Evolutionary conservation across 1,139 yeast genomes (phyloP).

Genomic region (Yamadazyma membranifaciens): DNA sequence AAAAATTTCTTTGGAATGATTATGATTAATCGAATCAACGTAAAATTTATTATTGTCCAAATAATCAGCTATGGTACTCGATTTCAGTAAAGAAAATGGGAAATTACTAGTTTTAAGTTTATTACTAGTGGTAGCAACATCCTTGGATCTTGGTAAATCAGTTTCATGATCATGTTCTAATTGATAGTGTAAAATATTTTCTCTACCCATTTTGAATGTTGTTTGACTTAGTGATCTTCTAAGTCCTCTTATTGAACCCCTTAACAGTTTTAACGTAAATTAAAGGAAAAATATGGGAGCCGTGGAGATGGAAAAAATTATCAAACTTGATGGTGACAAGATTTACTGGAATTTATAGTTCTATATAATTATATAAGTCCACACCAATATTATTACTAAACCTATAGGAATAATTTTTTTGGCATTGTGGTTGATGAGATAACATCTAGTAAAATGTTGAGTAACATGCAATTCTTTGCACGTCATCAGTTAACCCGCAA

Average conservation of each 20-base stretch:
- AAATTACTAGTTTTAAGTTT: conserved; percentile 22
- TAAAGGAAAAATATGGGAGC: conserved; percentile 20
- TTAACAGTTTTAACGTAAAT: conserved; percentile 1
- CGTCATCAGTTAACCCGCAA: no score
- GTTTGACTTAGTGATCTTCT: conserved; percentile 7
- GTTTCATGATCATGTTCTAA: conserved; percentile 42
- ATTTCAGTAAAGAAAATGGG: conserved; percentile 57
- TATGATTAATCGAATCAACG: conserved; percentile 58
- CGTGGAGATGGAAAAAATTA: conserved; percentile 12
- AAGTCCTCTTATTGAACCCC: neutral
- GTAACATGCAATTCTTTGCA: no score
- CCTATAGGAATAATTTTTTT: no score
- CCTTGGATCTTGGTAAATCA: conserved; percentile 21
- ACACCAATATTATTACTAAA: no score
- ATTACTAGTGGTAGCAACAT: conserved; percentile 6
- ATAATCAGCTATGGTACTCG: conserved; percentile 62
- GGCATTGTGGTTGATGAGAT: no score
- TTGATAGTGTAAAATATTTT: conserved; percentile 42
- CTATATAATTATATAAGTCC: no score
- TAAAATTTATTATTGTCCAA: conserved; percentile 66
- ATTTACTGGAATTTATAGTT: no score
- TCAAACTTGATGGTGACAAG: no score
- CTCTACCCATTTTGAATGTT: conserved; percentile 38
- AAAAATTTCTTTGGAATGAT: conserved; percentile 62
- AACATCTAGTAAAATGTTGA: no score